Evolutionary conservation across 371 early-diverging fungal species (phyloP), one percentile per base, ranked within the genome.

Genomic region (Quaeritorhiza haematococci): DNA sequence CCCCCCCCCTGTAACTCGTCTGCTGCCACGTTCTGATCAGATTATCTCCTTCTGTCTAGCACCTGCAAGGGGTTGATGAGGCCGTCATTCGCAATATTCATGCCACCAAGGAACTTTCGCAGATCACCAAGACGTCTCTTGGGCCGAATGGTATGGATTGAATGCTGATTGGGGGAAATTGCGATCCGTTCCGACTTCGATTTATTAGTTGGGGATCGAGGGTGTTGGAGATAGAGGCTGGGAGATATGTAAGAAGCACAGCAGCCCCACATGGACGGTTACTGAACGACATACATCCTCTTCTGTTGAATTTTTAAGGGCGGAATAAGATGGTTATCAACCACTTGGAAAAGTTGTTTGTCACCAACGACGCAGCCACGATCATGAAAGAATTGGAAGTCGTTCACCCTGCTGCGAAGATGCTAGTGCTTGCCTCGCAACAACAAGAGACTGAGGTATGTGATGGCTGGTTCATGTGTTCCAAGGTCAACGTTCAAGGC

Each of bases 241-340:
- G n/a, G n/a, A n/a, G n/a, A n/a, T n/a, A n/a, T n/a, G n/a, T n/a
- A n/a, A n/a, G n/a, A n/a, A n/a, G n/a, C n/a, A n/a, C n/a, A n/a
- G n/a, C n/a, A n/a, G n/a, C n/a, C n/a, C n/a, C n/a, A n/a, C n/a
- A n/a, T n/a, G n/a, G n/a, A n/a, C n/a, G n/a, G n/a, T n/a, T n/a
- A n/a, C n/a, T n/a, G n/a, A n/a, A n/a, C n/a, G n/a, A n/a, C n/a
- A n/a, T n/a, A 47, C 47, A 10, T 10, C 15, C 47, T 47, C 15
- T 47, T 47, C 21, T 47, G 13, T 47, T 47, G 26, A 70, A n/a
- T n/a, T n/a, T n/a, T n/a, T n/a, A n/a, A 91, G 98, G 98, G 33
- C 89, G 96, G 64, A 99, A 99, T 82, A 99, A 99, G 79, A 94
- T 99, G 88, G 94, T 99, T 63, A 90, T 98, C 72, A 97, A 96